Evolutionary conservation across 208 protist species (phyloP).

Genomic region (Trypanosoma conorhini): DNA sequence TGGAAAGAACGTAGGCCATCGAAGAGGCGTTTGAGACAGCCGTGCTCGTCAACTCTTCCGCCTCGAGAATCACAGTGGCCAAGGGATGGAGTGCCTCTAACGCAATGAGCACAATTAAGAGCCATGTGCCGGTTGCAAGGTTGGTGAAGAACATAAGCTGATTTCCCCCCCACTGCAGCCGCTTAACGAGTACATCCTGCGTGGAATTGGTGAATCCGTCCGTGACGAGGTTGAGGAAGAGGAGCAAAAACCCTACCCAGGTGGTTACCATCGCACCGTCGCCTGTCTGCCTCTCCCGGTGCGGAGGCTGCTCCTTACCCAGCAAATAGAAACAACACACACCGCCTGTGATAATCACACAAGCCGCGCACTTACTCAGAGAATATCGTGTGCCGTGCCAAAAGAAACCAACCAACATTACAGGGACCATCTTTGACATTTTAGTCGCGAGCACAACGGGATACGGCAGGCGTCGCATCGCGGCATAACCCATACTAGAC

Average conservation of each 20-base stretch:
- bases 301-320: constrained; percentile 28
- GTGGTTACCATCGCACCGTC: background rate
- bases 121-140: constrained; percentile 40
- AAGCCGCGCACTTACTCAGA: constrained; percentile 48
- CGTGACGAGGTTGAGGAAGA: constrained; percentile 63
- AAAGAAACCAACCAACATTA: constrained; percentile 75
- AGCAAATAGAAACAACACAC: constrained; percentile 67
- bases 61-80: constrained; percentile 20
- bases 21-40: background rate
- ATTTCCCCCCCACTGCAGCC: constrained; percentile 48
- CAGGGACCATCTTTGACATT: constrained; percentile 89
- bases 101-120: constrained; percentile 30
- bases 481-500: constrained; percentile 62
- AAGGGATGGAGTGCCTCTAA: constrained; percentile 37
- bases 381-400: constrained; percentile 73
- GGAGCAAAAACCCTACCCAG: constrained; percentile 49
- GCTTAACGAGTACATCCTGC: constrained; percentile 77
- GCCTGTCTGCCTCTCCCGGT: background rate
- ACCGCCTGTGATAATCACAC: constrained; percentile 61
- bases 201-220: constrained; percentile 88
- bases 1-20: background rate
- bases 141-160: constrained; percentile 76
- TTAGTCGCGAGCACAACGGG: constrained; percentile 79
- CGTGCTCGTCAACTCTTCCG: constrained; percentile 7
- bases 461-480: constrained; percentile 81